Conservation (phyloP, 2,329 filamentous ascomycete species). For the Alternaria sp. region DNA sequence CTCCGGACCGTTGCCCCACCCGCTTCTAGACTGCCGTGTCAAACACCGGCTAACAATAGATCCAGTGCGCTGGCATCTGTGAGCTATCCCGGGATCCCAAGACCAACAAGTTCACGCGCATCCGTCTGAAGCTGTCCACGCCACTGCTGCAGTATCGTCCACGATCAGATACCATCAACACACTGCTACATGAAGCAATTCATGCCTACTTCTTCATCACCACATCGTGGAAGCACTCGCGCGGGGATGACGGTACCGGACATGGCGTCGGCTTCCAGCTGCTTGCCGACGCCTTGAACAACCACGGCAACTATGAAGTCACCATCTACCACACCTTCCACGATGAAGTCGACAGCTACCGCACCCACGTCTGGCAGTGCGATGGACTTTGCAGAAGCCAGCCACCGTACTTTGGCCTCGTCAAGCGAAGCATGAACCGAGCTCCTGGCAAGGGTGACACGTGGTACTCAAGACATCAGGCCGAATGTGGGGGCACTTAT, state of each 20-base stretch:
- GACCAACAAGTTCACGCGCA: constrained; percentile 47
- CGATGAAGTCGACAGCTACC: constrained; percentile 54
- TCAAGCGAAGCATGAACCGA: constrained; percentile 56
- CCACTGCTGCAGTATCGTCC: constrained; percentile 54
- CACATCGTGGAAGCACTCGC: constrained; percentile 51
- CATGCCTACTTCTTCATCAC: constrained; percentile 57
- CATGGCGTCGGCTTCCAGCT: constrained; percentile 53
- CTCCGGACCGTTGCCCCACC: constrained; percentile 16
- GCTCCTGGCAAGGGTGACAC: constrained; percentile 50
- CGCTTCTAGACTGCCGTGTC: constrained; percentile 12
- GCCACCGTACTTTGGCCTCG: constrained; percentile 53
- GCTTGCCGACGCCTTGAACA: constrained; percentile 54
- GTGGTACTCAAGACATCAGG: constrained; percentile 51
- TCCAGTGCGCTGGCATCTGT: constrained; percentile 53
- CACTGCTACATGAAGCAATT: constrained; percentile 53
- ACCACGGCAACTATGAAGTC: constrained; percentile 50
- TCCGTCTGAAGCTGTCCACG: constrained; percentile 53
- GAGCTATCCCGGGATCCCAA: constrained; percentile 50
- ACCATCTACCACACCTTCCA: constrained; percentile 55
- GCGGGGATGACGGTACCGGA: constrained; percentile 52
- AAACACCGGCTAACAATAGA: constrained; percentile 23
- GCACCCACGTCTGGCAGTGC: constrained; percentile 55
- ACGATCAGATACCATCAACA: constrained; percentile 52
- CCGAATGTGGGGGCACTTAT: constrained; percentile 51
- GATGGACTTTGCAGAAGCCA: constrained; percentile 48